phyloP scores from a whole-genome alignment of 352 stramenopile species.

The Pythium phragmiticola region DNA sequence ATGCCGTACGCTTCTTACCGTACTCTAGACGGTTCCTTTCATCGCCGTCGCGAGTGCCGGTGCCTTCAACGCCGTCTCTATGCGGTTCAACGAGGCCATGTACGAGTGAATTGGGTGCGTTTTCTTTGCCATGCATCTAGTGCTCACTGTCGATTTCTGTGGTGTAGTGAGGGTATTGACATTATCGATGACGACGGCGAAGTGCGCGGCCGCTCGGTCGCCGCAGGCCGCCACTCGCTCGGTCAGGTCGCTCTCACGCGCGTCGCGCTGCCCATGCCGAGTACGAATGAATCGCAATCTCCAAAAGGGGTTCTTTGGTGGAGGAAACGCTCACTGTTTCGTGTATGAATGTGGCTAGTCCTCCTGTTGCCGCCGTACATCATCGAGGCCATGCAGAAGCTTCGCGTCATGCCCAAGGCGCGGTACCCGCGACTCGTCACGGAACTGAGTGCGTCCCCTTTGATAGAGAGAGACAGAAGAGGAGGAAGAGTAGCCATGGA shows the following conservation, averaged over 20 bases:
- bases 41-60: slow-evolving; percentile 79
- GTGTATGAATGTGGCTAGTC: slow-evolving; percentile 34
- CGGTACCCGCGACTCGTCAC: slow-evolving; percentile 74
- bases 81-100: slow-evolving; percentile 86
- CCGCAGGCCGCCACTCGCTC: slow-evolving; percentile 77
- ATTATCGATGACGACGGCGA: slow-evolving; percentile 80
- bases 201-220: slow-evolving; percentile 73
- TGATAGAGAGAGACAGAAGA: neutral
- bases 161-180: slow-evolving; percentile 72
- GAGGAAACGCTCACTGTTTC: no score
- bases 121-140: neutral
- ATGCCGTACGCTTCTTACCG: neutral
- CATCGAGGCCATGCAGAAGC: slow-evolving; percentile 75
- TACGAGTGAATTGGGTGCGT: slow-evolving; percentile 28
- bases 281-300: slow-evolving; percentile 33
- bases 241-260: slow-evolving; percentile 78
- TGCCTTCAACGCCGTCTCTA: slow-evolving; percentile 86
- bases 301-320: no score
- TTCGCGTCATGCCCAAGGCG: slow-evolving; percentile 63
- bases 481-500: neutral
- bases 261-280: slow-evolving; percentile 75
- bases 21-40: slow-evolving; percentile 77
- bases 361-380: slow-evolving; percentile 80
- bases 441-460: slow-evolving; percentile 55
- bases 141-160: neutral